These are phyloP conservation scores for Suillus plorans DNA, from an alignment of 768 basidiomycete species.

Conservation along the genomic window DNA sequence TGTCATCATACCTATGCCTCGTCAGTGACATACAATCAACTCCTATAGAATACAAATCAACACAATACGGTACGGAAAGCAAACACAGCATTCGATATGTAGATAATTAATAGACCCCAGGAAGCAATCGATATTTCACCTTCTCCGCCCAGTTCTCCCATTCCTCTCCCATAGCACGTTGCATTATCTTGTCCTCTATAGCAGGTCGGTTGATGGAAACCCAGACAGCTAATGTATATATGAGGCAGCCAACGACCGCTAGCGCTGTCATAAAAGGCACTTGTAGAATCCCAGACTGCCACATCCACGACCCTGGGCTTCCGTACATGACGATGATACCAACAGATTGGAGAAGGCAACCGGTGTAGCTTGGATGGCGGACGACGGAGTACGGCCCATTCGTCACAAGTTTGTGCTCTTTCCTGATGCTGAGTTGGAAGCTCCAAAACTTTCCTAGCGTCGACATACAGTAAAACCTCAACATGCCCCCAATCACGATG, in stretches of 20 bases:
- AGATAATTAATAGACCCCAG: conserved; percentile 25
- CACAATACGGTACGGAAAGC: no score
- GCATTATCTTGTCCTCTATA: conserved; percentile 32
- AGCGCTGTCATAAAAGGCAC: neutral
- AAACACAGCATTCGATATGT: no score
- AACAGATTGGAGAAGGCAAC: conserved; percentile 6
- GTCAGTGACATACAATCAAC: no score
- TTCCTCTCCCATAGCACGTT: conserved; percentile 28
- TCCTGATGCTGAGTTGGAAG: conserved; percentile 25
- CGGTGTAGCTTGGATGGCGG: conserved; percentile 32
- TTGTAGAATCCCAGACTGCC: conserved; percentile 10
- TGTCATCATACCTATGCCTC: no score
- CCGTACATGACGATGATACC: conserved; percentile 7
- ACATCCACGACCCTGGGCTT: conserved; percentile 14
- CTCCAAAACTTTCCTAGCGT: conserved; percentile 27
- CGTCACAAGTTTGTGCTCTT: conserved; percentile 26
- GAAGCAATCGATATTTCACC: conserved; percentile 32
- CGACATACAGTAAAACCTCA: conserved; percentile 25
- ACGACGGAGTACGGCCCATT: conserved; percentile 29
- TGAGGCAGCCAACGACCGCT: neutral
- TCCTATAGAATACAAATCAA: no score
- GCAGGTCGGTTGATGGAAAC: neutral
- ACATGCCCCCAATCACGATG: conserved; percentile 13
- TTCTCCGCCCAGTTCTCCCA: conserved; percentile 33
- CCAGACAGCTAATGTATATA: neutral